These are phyloP conservation scores for Mycena polygramma DNA, from an alignment of 768 basidiomycete species.

Conservation along the genomic window DNA sequence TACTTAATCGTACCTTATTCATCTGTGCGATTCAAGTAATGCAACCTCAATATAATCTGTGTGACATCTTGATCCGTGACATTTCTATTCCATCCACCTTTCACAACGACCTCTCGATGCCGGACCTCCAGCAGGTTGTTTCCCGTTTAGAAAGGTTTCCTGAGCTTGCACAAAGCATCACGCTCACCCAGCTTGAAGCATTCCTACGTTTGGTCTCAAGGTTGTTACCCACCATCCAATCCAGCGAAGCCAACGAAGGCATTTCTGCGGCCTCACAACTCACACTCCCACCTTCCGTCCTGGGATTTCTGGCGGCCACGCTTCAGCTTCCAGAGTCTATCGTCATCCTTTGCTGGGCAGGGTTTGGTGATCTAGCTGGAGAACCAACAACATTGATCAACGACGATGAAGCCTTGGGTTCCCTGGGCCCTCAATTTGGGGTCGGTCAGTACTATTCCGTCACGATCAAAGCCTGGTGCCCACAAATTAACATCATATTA, in stretches of 20 bases:
- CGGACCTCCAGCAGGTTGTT: neutral
- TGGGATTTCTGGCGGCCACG: neutral
- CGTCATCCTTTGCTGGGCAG: neutral
- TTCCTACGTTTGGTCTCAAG: conserved; percentile 2
- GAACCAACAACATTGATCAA: neutral
- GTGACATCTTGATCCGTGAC: neutral
- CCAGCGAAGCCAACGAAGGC: neutral
- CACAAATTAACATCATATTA: neutral
- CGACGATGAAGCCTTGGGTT: conserved; percentile 2
- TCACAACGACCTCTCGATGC: neutral
- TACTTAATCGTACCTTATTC: neutral
- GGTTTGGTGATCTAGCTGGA: neutral
- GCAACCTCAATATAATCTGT: too few species aligned
- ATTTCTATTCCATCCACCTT: neutral
- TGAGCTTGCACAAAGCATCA: neutral
- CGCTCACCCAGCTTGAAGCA: neutral
- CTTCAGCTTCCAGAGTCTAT: neutral
- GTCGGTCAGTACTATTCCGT: neutral
- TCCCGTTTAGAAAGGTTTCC: neutral
- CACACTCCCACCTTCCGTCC: neutral
- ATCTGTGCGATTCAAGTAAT: neutral
- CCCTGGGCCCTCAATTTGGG: neutral
- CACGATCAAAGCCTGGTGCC: neutral
- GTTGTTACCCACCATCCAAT: conserved; percentile 1
- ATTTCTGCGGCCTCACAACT: neutral